These are phyloP conservation scores for Trametes cubensis DNA, from an alignment of 768 basidiomycete genomes.

Conservation along the genomic window DNA sequence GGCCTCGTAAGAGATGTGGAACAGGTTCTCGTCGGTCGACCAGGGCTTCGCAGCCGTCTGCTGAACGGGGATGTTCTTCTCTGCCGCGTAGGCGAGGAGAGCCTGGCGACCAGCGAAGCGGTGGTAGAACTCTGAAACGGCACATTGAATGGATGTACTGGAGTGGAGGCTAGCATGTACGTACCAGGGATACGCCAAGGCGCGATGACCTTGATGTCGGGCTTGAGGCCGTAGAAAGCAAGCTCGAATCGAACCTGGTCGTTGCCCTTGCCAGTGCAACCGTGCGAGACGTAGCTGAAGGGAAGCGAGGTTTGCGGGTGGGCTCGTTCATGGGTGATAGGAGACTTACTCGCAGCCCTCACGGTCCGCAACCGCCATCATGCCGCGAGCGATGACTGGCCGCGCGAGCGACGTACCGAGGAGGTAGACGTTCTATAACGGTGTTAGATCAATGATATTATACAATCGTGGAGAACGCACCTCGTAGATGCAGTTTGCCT, in stretches of 20 bases:
- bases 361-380: constrained; percentile 89
- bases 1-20: constrained; percentile 99
- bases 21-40: constrained; percentile 99
- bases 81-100: constrained; percentile 85
- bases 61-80: constrained; percentile 88
- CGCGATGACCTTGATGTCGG: constrained; percentile 98
- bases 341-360: constrained; percentile 92
- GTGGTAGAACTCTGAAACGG: constrained; percentile 82
- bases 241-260: constrained; percentile 99
- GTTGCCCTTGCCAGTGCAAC: constrained; percentile 99
- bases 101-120: constrained; percentile 96
- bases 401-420: constrained; percentile 97
- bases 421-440: constrained; percentile 83
- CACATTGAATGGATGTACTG: constrained; percentile 21
- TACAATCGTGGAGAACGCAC: constrained; percentile 41
- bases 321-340: neutral
- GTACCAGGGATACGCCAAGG: constrained; percentile 95
- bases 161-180: constrained; percentile 17
- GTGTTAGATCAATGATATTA: neutral
- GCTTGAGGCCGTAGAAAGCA: constrained; percentile 97
- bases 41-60: constrained; percentile 98
- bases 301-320: neutral
- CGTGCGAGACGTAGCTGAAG: constrained; percentile 89
- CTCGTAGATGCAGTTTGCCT: constrained; percentile 99
- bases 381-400: constrained; percentile 97